Base-by-base conservation (phyloP, 805 yeast species). In the Ogataea polymorpha region DNA sequence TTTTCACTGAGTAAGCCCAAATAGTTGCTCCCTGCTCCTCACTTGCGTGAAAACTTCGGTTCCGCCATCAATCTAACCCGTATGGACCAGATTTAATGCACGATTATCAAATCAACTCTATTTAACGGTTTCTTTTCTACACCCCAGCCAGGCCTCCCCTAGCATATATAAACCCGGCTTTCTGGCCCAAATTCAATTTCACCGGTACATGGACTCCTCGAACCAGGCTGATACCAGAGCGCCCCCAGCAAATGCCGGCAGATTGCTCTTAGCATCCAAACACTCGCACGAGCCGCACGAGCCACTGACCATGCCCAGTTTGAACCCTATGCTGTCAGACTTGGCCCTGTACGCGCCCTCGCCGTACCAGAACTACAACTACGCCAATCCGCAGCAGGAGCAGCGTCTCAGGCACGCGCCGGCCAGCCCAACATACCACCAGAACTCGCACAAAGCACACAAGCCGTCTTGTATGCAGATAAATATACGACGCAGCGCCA, bases 51-150 rank as follows among this genome's bases (percentile, higher is more conserved):
- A 29, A 17, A 4, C 8, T 15, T 29, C 32, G 21, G 32, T 16
- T 13, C 15, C 6, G 5, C 13, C 32, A 35, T 25, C 23, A 27
- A 18, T 15, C 23, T 15, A 13, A 20, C 27, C 23, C 20, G 20
- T 26, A n/a, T 29, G 34, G n/a, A 23, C 24, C 30, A 39, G 42
- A 32, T 39, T 32, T 39, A 23, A 39, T 24, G 42, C 37, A 39
- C 28, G 16, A 18, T n/a, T 33, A 26, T 15, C 9, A 38, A 29
- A 29, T 11, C 20, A 8, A 29, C n/a, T 18, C 10, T 23, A 4
- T 21, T 23, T 11, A 29, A 36, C 33, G 33, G 20, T 36, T 36
- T 23, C 29, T 36, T 23, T 36, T 36, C 31, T 24, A 24, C 27
- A 23, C 11, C n/a, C 27, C 21, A 20, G 9, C 27, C 13, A 12